phyloP scores from a whole-genome alignment of 257 asterid species.

The Solanum verrucosum region DNA sequence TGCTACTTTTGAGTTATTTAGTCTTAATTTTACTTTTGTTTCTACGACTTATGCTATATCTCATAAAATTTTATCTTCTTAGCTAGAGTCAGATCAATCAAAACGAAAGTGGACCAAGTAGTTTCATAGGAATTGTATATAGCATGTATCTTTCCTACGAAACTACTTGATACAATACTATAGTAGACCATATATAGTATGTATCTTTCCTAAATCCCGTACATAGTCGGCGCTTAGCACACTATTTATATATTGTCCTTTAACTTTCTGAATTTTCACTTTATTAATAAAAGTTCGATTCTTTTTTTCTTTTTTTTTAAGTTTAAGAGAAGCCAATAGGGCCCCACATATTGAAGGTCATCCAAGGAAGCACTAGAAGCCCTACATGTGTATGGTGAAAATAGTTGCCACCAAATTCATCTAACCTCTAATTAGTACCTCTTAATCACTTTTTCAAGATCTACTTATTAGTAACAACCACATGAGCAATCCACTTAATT shows the following conservation, averaged over 20 bases:
- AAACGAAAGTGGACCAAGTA: not conserved
- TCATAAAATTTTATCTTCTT: not conserved
- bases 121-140: not conserved
- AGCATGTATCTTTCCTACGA: not conserved
- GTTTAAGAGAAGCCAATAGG: not conserved
- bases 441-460: not conserved
- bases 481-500: conserved; percentile 18
- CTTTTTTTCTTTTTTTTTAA: not conserved
- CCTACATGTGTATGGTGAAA: conserved; percentile 20
- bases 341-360: not conserved
- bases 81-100: not conserved
- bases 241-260: not conserved
- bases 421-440: not conserved
- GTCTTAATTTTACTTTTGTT: not conserved
- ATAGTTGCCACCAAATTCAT: conserved; percentile 17
- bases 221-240: not conserved
- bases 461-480: conserved; percentile 11
- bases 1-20: not conserved
- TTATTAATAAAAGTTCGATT: not conserved
- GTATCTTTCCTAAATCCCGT: not conserved
- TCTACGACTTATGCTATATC: not conserved
- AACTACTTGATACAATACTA: no score
- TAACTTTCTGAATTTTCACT: not conserved
- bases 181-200: no score
- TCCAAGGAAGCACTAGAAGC: not conserved